Base-by-base conservation (phyloP, 257 asterid genomes). In the Solanum pennellii region DNA sequence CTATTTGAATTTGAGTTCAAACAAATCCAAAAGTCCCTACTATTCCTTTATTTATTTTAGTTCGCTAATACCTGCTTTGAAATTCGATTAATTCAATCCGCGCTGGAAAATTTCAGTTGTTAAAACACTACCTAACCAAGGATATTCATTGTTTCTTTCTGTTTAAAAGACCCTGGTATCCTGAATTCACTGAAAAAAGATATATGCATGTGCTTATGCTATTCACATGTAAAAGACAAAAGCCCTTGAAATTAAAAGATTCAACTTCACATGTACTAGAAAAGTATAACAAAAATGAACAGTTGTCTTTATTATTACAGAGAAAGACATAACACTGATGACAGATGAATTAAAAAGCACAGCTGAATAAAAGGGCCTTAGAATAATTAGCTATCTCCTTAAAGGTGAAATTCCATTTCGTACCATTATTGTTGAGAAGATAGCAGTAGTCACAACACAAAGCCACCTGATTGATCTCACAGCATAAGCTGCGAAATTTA, bases 401-500 rank as follows among this genome's bases (percentile, higher is more conserved):
- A 16, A 27, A 47, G 85, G 44, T 5, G 0, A 49, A 29, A 3
- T 47, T 45, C 85, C 69, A 80, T 80, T 25, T 80, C 62, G 5
- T 49, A 18, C 4, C 20, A 47, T 82, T 49, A 82, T 82, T 82
- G 25, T 41, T 18, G 69, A 31, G 31, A 47, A 80, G 68, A 80
- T 27, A 27, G 84, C 84, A 47, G 16, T 29, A 45, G 84, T 80
- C 68, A 47, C 42, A 47, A 82, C 20, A 49, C 12, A 82, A 3
- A 47, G 29, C 13, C 7, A 49, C 37, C 44, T 15, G 42, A 45
- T 79, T 79, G 41, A 79, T 79, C 84, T 25, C 20, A 44, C 12
- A 8, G 83, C 37, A 44, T n/a, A 77, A 4, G 39, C 62, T 14
- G 66, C 11, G 18, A 65, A 12, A 13, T 82, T 90, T 84, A 96